Percentiles rank a stretch among this genome's conserved stretches.
Conservation (phyloP, 1,284 basidiomycete genomes). For the Trichosporon inkin region DNA sequence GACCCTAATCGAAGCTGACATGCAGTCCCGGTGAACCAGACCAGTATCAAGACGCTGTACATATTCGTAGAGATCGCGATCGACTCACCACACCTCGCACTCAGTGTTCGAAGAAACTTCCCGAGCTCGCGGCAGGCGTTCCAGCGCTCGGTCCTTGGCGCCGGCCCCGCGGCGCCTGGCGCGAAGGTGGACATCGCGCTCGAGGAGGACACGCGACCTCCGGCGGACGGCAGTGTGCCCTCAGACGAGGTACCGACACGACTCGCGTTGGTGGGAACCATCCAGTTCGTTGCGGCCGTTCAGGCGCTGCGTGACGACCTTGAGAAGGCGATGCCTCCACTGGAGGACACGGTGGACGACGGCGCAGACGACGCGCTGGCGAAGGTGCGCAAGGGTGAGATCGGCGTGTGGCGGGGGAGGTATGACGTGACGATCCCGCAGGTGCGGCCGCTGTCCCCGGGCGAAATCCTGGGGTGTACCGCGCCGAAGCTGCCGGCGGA, state of each 20-base stretch:
- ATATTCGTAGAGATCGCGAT: constrained; percentile 97
- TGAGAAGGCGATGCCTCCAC: constrained; percentile 38
- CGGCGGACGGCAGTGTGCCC: background rate
- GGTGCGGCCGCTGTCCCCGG: constrained; percentile 88
- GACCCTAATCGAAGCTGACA: background rate
- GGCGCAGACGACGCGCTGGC: constrained; percentile 27
- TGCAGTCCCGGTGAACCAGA: constrained; percentile 83
- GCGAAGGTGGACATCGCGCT: constrained; percentile 42
- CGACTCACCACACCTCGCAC: constrained; percentile 65
- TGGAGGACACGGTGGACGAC: constrained; percentile 22
- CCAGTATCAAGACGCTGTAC: constrained; percentile 91
- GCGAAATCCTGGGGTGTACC: constrained; percentile 95
- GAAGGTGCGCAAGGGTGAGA: constrained; percentile 37
- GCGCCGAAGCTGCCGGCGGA: constrained; percentile 67
- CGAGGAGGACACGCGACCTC: constrained; percentile 21
- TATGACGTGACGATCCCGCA: constrained; percentile 83
- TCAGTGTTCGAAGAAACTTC: constrained; percentile 86
- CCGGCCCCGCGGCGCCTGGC: constrained; percentile 32
- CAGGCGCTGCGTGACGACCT: constrained; percentile 80
- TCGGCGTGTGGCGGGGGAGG: constrained; percentile 52
- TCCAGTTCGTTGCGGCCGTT: constrained; percentile 88
- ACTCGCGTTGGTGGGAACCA: constrained; percentile 86
- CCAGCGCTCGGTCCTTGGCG: constrained; percentile 41
- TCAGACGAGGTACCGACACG: constrained; percentile 56
- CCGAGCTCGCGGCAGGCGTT: constrained; percentile 56